These are phyloP conservation scores for Mortierella sp. DNA, from an alignment of 371 early-diverging fungal species.

Conservation along the genomic window DNA sequence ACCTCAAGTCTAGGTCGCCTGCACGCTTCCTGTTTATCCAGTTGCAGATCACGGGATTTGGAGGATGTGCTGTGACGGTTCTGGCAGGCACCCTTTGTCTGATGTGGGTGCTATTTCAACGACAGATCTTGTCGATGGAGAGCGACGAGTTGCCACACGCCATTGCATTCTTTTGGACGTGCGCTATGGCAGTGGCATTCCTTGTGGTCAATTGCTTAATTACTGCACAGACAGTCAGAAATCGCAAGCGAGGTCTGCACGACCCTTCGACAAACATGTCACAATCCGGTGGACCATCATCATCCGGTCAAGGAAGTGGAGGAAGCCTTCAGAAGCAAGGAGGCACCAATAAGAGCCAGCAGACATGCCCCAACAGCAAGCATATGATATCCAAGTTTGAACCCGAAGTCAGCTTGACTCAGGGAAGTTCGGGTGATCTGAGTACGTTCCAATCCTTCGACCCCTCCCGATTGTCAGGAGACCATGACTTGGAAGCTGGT, in stretches of 20 bases:
- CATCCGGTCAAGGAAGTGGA: no score
- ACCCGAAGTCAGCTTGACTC: conserved; percentile 27
- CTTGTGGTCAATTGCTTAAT: conserved; percentile 27
- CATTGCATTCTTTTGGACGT: conserved; percentile 44
- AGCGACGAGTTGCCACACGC: conserved; percentile 26
- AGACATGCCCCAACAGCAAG: not conserved
- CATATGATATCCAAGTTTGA: not conserved
- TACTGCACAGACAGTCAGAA: conserved; percentile 35
- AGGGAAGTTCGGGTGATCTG: conserved; percentile 24
- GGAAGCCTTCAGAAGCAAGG: no score
- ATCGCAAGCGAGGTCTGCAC: conserved; percentile 30
- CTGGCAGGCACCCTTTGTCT: conserved; percentile 45
- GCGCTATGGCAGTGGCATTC: conserved; percentile 45
- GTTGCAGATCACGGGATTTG: conserved; percentile 50
- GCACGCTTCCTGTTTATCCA: conserved; percentile 52
- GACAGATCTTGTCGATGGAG: conserved; percentile 27
- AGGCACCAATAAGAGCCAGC: no score
- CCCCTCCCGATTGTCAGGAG: not conserved
- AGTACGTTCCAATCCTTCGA: conserved; percentile 19
- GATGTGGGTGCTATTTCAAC: conserved; percentile 41
- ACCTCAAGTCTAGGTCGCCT: conserved; percentile 42
- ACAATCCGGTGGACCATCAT: conserved; percentile 14
- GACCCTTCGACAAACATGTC: conserved; percentile 31
- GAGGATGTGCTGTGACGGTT: conserved; percentile 39
- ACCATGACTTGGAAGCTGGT: no score